Conservation (phyloP, 805 yeast species). For the Pichia scutulata region DNA sequence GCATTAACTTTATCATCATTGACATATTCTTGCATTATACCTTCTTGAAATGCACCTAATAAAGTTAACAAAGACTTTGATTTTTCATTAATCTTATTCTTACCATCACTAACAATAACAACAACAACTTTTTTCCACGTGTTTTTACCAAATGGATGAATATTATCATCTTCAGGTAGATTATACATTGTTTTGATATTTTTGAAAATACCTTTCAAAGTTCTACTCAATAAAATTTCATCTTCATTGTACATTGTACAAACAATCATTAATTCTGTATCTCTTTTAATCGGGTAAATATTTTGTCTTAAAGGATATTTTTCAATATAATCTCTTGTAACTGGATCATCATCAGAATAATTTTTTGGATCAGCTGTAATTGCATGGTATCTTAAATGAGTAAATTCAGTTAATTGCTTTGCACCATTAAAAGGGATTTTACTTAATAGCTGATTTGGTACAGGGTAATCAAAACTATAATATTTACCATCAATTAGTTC, state of each 20-base stretch:
- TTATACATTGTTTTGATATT: conserved; percentile 72
- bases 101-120: conserved; percentile 84
- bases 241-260: conserved; percentile 91
- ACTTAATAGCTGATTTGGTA: conserved; percentile 51
- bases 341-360: conserved; percentile 49
- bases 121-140: conserved; percentile 93
- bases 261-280: conserved; percentile 79
- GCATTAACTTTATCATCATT: conserved; percentile 75
- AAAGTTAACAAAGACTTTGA: conserved; percentile 75
- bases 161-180: conserved; percentile 32
- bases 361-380: conserved; percentile 86
- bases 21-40: conserved; percentile 84
- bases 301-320: conserved; percentile 57
- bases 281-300: conserved; percentile 64
- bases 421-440: conserved; percentile 38
- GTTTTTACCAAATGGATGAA: conserved; percentile 80
- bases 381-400: conserved; percentile 85
- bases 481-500: conserved; percentile 60
- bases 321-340: conserved; percentile 23
- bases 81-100: conserved; percentile 70
- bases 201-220: conserved; percentile 83
- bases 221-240: conserved; percentile 72
- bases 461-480: conserved; percentile 75
- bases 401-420: conserved; percentile 41
- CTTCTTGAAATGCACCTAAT: conserved; percentile 87